phyloP scores from a whole-genome alignment of 2,329 filamentous ascomycete species.

The Alternaria sp. region DNA sequence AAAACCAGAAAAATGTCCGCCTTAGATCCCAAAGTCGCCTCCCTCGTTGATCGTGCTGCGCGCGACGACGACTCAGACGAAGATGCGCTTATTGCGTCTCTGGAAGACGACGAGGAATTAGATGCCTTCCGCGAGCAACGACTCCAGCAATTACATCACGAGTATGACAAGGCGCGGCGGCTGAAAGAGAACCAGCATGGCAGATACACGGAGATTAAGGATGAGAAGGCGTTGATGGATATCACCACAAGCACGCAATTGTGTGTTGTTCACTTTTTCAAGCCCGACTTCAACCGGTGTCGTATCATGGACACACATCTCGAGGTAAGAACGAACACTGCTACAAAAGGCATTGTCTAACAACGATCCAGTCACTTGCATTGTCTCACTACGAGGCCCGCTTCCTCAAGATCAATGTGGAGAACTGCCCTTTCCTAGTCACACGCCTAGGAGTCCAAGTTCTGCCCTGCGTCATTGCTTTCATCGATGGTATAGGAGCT shows the following conservation, averaged over 20 bases:
- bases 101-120: conserved; percentile 62
- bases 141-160: conserved; percentile 63
- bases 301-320: conserved; percentile 67
- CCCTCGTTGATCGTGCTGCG: conserved; percentile 53
- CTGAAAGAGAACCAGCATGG: conserved; percentile 60
- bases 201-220: conserved; percentile 61
- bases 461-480: conserved; percentile 64
- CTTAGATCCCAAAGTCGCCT: conserved; percentile 59
- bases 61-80: conserved; percentile 59
- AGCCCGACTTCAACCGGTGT: conserved; percentile 68
- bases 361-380: conserved; percentile 52
- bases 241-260: conserved; percentile 65
- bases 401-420: conserved; percentile 64
- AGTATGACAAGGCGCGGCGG: conserved; percentile 60
- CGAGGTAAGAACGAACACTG: conserved; percentile 39
- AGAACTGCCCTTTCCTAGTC: conserved; percentile 65
- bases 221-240: conserved; percentile 65
- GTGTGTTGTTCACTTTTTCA: conserved; percentile 69
- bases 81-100: conserved; percentile 65
- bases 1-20: conserved; percentile 47
- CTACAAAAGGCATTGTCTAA: neutral
- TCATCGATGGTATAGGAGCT: conserved; percentile 61
- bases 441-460: conserved; percentile 64
- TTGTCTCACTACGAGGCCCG: conserved; percentile 65
- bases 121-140: conserved; percentile 63